Evolutionary conservation across 192 early-diverging fungal species (phyloP), one percentile per base, ranked within the genome.

Genomic region (Obelidium mucronatum): DNA sequence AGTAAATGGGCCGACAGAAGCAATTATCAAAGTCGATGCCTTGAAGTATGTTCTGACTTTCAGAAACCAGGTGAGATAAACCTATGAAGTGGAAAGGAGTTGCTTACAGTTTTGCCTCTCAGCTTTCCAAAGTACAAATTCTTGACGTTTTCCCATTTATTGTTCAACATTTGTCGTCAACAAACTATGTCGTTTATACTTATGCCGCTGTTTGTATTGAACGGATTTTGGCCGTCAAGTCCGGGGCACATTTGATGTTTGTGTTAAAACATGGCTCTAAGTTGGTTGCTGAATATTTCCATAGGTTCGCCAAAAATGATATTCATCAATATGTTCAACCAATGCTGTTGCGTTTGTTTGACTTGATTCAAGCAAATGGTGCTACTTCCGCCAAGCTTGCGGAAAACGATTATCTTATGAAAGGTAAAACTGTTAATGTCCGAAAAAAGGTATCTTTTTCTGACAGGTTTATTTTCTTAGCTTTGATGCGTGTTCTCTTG

Each of bases 341-440:
- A 11, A 84, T 96, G 60, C 84, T 98, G 39, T 81, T 85, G 2
- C 86, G 90, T 19, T 80, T 97, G 35, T 97, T 97, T 78, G 85
- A 84, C 8, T 78, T 92, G 34, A 90, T 99, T 61, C 93, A 93
- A 68, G 81, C 81, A 66, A 92, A 88, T 19, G 87, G 88, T 51
- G 44, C 28, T 15, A 91, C 93, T 28, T 94, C 97, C 1, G 94
- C 93, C 67, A 96, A 96, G 79, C 82, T 99, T 74, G 95, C 97
- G 0, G 97, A 98, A 75, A 98, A 98, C 78, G 96, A 97, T 81
- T 96, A 96, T 71, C 73, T 96, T 71, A 99, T 99, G 94, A 95
- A 94, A 82, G n/a, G n/a, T 82, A 93, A n/a, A n/a, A n/a, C n/a
- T n/a, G n/a, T n/a, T n/a, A 92, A 80, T 55, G 55, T 61, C 13